phyloP scores from a whole-genome alignment of 2,329 filamentous ascomycete genomes.

The Trichoderma aggressivum region DNA sequence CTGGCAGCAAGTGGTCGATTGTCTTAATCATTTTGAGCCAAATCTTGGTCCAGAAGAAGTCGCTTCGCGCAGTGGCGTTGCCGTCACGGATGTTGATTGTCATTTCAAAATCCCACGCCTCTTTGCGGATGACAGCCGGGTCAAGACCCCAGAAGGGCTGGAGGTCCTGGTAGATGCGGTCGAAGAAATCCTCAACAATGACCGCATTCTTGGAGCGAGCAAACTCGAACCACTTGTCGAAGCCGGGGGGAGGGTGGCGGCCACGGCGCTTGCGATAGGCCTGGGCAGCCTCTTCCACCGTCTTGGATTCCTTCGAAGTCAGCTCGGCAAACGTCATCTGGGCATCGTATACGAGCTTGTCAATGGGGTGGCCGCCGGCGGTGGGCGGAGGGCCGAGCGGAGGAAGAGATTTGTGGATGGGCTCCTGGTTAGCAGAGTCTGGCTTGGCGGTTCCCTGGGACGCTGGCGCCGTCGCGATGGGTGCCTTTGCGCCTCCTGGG shows the following conservation, averaged over 20 bases:
- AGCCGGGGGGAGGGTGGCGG: conserved; percentile 61
- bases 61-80: conserved; percentile 48
- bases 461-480: neutral
- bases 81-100: conserved; percentile 56
- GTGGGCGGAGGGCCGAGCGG: neutral
- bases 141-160: conserved; percentile 56
- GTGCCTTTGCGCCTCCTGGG: neutral
- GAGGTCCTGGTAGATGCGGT: conserved; percentile 61
- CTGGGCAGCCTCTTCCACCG: conserved; percentile 52
- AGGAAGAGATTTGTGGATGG: conserved; percentile 6
- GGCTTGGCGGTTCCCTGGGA: neutral
- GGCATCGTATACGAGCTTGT: conserved; percentile 47
- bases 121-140: conserved; percentile 46
- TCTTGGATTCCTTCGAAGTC: conserved; percentile 45
- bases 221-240: conserved; percentile 58
- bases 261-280: conserved; percentile 57
- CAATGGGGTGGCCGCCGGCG: conserved; percentile 46
- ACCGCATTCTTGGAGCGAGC: conserved; percentile 51
- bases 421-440: neutral
- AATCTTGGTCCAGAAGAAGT: conserved; percentile 58
- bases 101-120: conserved; percentile 56
- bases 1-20: conserved; percentile 55
- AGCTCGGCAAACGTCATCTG: conserved; percentile 39
- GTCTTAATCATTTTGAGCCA: conserved; percentile 53
- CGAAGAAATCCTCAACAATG: conserved; percentile 62